Evolutionary conservation across 805 yeast species (phyloP).

Genomic region (Soucietia sequanensis): DNA sequence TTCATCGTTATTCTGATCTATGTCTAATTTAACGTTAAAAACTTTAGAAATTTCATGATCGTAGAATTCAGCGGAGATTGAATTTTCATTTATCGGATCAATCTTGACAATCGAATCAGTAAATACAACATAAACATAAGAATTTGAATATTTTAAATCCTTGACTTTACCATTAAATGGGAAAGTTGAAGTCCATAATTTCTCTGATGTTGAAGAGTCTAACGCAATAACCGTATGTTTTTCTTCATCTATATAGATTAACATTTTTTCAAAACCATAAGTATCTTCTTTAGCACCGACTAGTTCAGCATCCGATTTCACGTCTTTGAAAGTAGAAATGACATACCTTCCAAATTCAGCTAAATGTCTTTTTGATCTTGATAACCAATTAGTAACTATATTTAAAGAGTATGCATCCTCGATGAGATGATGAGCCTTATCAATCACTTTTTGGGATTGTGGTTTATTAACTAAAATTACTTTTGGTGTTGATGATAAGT

Average conservation of each 20-base stretch:
- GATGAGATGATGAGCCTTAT: conserved; percentile 30
- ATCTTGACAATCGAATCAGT: conserved; percentile 8
- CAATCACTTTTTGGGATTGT: conserved; percentile 22
- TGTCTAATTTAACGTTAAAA: conserved; percentile 2
- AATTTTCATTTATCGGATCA: conserved; percentile 12
- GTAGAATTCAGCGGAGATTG: background rate
- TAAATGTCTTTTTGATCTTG: conserved; percentile 31
- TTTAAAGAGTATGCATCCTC: conserved; percentile 24
- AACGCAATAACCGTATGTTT: conserved; percentile 38
- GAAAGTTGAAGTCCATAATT: conserved; percentile 34
- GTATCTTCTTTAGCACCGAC: background rate
- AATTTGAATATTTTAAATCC: conserved; percentile 7
- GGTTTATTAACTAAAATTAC: conserved; percentile 33
- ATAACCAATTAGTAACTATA: conserved; percentile 24
- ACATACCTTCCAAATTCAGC: conserved; percentile 29
- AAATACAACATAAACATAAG: conserved; percentile 10
- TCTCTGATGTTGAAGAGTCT: conserved; percentile 36
- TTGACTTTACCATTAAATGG: conserved; percentile 10
- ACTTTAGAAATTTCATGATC: conserved; percentile 1
- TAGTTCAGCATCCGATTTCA: background rate
- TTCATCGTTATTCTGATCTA: background rate
- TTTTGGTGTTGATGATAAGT: conserved; percentile 1
- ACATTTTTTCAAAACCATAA: conserved; percentile 30
- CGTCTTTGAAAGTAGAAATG: conserved; percentile 8
- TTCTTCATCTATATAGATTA: conserved; percentile 25